Percentiles rank a stretch among this genome's conserved stretches.
phyloP scores from a whole-genome alignment of 306 rosid species.

The Hippophae tibetana region DNA sequence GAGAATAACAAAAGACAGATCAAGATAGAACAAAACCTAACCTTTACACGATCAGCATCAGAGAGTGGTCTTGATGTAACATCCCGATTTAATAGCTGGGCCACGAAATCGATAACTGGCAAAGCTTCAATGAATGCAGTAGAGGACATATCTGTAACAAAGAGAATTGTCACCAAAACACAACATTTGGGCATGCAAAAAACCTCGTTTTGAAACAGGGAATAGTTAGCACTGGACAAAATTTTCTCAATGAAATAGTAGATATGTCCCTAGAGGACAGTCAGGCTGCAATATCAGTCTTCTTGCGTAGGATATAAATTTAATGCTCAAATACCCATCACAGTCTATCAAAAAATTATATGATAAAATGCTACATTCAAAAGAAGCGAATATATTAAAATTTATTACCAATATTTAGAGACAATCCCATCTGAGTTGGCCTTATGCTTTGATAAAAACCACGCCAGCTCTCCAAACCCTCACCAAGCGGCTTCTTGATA shows the following conservation, averaged over 20 bases:
- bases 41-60: constrained; percentile 93
- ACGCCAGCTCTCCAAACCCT: constrained; percentile 98
- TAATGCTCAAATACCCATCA: not conserved
- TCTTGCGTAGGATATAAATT: not conserved
- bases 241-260: not conserved
- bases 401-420: constrained; percentile 68
- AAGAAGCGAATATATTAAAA: not conserved
- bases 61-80: constrained; percentile 65
- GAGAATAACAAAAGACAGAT: not conserved
- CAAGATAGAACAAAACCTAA: constrained; percentile 18
- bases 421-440: constrained; percentile 95
- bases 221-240: not conserved
- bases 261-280: too few species aligned
- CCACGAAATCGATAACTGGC: constrained; percentile 84
- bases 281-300: too few species aligned
- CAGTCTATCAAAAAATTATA: not conserved
- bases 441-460: constrained; percentile 98
- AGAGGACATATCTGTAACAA: constrained; percentile 85
- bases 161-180: constrained; percentile 4
- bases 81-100: constrained; percentile 73
- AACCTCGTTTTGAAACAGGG: not conserved
- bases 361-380: not conserved
- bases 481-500: constrained; percentile 78
- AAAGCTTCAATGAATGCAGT: constrained; percentile 92
- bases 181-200: not conserved